Percentiles rank a stretch among this genome's conserved stretches.
Conservation (phyloP, 2,329 filamentous ascomycete species). For the Sphaerostilbella broomeana region DNA sequence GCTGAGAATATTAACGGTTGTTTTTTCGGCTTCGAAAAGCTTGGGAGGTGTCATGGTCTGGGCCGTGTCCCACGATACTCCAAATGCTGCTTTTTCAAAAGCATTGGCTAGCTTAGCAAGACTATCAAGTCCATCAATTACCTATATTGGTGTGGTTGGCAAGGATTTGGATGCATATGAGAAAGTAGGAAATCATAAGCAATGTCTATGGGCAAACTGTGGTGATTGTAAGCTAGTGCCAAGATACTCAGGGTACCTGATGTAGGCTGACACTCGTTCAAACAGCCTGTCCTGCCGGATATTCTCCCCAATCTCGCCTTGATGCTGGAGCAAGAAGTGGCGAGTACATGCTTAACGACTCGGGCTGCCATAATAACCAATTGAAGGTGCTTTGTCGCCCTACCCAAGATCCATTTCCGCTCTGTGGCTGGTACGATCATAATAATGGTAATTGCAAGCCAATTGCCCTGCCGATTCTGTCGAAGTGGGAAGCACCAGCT, state of each 20-base stretch:
- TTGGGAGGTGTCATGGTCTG: slow-evolving; percentile 3
- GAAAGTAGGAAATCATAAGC: neutral
- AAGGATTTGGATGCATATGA: neutral
- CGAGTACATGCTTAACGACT: slow-evolving; percentile 1
- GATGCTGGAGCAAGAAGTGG: neutral
- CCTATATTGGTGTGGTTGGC: neutral
- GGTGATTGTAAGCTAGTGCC: neutral
- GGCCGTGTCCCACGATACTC: slow-evolving; percentile 3
- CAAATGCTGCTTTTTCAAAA: slow-evolving; percentile 3
- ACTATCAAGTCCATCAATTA: neutral
- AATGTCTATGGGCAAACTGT: slow-evolving; percentile 2
- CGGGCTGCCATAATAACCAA: neutral
- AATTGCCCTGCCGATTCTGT: neutral
- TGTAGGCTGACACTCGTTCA: neutral
- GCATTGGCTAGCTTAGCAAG: neutral
- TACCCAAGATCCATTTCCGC: neutral
- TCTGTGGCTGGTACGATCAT: neutral
- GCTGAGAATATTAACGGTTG: neutral
- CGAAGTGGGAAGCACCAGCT: neutral
- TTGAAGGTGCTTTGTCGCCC: neutral
- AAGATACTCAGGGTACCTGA: neutral
- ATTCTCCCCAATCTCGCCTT: neutral
- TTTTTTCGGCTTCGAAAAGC: neutral
- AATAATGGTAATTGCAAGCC: neutral
- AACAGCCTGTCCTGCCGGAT: slow-evolving; percentile 3